Percentiles rank a stretch among this genome's conserved stretches.
Evolutionary conservation across 371 early-diverging fungal genomes (phyloP).

Genomic region (Apophysomyces elegans): DNA sequence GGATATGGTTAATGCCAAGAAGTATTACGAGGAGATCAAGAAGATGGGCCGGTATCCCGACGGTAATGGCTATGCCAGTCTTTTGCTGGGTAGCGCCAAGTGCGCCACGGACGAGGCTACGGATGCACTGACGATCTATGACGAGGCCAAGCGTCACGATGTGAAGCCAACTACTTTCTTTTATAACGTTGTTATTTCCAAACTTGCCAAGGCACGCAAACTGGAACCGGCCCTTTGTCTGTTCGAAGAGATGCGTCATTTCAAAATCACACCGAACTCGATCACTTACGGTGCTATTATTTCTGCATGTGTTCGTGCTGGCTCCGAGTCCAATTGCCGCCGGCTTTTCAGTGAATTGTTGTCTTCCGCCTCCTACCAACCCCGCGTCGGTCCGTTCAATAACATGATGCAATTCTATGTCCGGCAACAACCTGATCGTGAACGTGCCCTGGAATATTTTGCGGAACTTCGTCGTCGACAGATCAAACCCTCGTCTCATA

Average conservation of each 20-base stretch:
- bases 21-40: slow-evolving; percentile 60
- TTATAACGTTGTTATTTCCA: slow-evolving; percentile 69
- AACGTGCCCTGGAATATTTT: slow-evolving; percentile 58
- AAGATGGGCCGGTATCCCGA: slow-evolving; percentile 49
- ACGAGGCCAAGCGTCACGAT: slow-evolving; percentile 64
- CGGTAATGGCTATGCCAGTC: slow-evolving; percentile 50
- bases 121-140: slow-evolving; percentile 59
- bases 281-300: slow-evolving; percentile 70
- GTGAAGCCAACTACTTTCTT: slow-evolving; percentile 67
- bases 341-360: slow-evolving; percentile 60
- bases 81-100: slow-evolving; percentile 50
- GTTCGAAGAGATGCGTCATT: slow-evolving; percentile 64
- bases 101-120: slow-evolving; percentile 58
- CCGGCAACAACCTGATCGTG: slow-evolving; percentile 61
- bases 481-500: slow-evolving; percentile 64
- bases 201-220: slow-evolving; percentile 68
- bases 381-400: slow-evolving; percentile 66
- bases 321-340: slow-evolving; percentile 56
- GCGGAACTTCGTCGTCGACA: slow-evolving; percentile 51
- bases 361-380: slow-evolving; percentile 53
- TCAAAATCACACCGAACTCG: slow-evolving; percentile 55
- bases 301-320: slow-evolving; percentile 66
- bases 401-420: slow-evolving; percentile 73
- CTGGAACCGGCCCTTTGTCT: slow-evolving; percentile 57
- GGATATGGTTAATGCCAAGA: slow-evolving; percentile 58